These are phyloP conservation scores for Boechera stricta DNA, from an alignment of 345 rosid species.

Conservation along the genomic window DNA sequence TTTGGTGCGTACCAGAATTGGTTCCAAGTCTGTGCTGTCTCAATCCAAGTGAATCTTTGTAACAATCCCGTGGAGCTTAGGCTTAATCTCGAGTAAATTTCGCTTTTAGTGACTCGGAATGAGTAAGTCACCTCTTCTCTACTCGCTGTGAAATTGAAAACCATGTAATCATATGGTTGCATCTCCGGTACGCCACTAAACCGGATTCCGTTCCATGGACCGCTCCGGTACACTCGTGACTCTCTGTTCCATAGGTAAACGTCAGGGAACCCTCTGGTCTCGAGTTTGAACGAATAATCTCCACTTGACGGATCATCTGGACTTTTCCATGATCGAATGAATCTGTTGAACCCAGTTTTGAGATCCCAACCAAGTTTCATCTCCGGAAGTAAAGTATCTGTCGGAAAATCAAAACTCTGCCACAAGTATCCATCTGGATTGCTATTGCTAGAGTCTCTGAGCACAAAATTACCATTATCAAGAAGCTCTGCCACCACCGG, in stretches of 20 bases:
- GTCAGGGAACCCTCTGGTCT: slow-evolving; percentile 71
- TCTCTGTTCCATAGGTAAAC: slow-evolving; percentile 47
- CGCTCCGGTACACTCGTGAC: slow-evolving; percentile 51
- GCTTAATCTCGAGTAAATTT: slow-evolving; percentile 56
- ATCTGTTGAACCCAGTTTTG: slow-evolving; percentile 49
- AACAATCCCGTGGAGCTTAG: slow-evolving; percentile 55
- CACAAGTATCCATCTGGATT: slow-evolving; percentile 47
- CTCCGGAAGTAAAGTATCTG: slow-evolving; percentile 73
- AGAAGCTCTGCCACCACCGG: slow-evolving; percentile 63
- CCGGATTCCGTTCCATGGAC: slow-evolving; percentile 76
- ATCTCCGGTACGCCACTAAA: slow-evolving; percentile 88
- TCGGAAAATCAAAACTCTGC: slow-evolving; percentile 89
- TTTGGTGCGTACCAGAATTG: slow-evolving; percentile 81
- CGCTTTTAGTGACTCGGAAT: slow-evolving; percentile 36
- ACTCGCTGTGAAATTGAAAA: slow-evolving; percentile 48
- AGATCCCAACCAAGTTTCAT: slow-evolving; percentile 91
- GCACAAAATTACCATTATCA: slow-evolving; percentile 72
- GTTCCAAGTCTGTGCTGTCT: slow-evolving; percentile 53
- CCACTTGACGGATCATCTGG: slow-evolving; percentile 68
- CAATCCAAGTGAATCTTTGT: slow-evolving; percentile 64
- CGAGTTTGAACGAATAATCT: slow-evolving; percentile 55
- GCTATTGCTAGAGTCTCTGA: slow-evolving; percentile 48
- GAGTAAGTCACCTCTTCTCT: slow-evolving; percentile 57
- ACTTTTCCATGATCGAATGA: slow-evolving; percentile 63
- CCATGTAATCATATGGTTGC: slow-evolving; percentile 56